These are phyloP conservation scores for Podospora appendiculata DNA, from an alignment of 495 filamentous ascomycete genomes.

Conservation along the genomic window DNA sequence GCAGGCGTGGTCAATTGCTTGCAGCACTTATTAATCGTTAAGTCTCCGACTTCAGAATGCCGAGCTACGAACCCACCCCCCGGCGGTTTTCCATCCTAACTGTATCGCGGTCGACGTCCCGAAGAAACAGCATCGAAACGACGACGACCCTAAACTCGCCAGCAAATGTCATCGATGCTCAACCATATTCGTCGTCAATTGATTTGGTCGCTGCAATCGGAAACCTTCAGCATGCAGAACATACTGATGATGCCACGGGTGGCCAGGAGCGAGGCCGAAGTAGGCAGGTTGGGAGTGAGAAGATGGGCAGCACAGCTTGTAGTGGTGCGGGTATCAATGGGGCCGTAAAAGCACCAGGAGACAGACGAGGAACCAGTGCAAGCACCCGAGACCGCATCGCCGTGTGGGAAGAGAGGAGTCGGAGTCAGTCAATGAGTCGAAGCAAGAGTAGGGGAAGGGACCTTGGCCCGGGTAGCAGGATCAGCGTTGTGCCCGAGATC, in stretches of 20 bases:
- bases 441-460: slow-evolving; percentile 15
- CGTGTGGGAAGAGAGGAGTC: slow-evolving; percentile 14
- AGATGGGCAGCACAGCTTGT: not conserved
- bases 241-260: not conserved
- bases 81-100: slow-evolving; percentile 14
- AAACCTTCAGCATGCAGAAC: slow-evolving; percentile 6
- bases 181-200: not conserved
- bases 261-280: slow-evolving; percentile 7
- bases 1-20: not conserved
- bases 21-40: not conserved
- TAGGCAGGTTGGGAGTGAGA: slow-evolving; percentile 1
- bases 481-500: slow-evolving; percentile 18
- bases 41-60: slow-evolving; percentile 5
- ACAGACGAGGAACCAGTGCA: slow-evolving; percentile 10
- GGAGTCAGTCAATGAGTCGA: slow-evolving; percentile 13
- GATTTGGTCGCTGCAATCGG: slow-evolving; percentile 6
- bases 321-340: slow-evolving; percentile 3
- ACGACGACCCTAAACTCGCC: not conserved
- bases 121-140: slow-evolving; percentile 17
- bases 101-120: slow-evolving; percentile 8
- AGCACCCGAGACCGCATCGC: slow-evolving; percentile 16
- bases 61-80: slow-evolving; percentile 18
- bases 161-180: not conserved
- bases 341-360: slow-evolving; percentile 3
- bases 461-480: slow-evolving; percentile 7